Base-by-base conservation (phyloP, 108 stramenopile genomes). In the Discostella stelligeroides region DNA sequence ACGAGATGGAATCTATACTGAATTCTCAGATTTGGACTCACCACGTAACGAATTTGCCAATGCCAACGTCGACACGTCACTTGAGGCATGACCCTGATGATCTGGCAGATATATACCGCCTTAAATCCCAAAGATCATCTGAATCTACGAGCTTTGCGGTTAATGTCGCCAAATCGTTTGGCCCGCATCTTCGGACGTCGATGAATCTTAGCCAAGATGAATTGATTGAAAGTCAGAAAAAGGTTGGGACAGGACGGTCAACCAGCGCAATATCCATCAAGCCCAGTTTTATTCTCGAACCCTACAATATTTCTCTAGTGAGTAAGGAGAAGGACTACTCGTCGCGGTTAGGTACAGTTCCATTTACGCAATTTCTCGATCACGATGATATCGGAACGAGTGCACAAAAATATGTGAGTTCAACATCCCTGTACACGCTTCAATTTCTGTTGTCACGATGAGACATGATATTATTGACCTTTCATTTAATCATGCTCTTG, bases 11-110 rank as follows among this genome's bases (percentile, higher is more conserved):
- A 15, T 2, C 55, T 4, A n/a, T 34, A 0, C 63, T 48, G 11
- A 49, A 51, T 11, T 48, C 23, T 30, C 37, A 20, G 46, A 50
- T 50, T 25, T 64, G 63, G 63, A 37, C 25, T 10, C 37, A 49
- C 25, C 63, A 64, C 48, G 47, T 64, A 10, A 48, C 14, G 29
- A 34, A 49, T 50, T 7, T 64, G 48, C 48, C 46, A 37, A 50
- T 51, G 28, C 17, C 63, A 12, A 64, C n/a, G 37, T 64, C 47
- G 34, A 40, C 29, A 4, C 6, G 34, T 23, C 50, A 64, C 17
- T 18, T 70, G 23, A 58, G 49, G 30, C 70, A 70, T 29, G 70
- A 60, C 15, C 70, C 70, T 2, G 70, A 70, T 12, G 59, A 70
- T 60, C 25, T 61, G 0, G 28, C 48, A 38, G 51, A 60, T n/a